Base-by-base conservation (phyloP, 2,329 filamentous ascomycete species). In the Aspergillus brasiliensis region DNA sequence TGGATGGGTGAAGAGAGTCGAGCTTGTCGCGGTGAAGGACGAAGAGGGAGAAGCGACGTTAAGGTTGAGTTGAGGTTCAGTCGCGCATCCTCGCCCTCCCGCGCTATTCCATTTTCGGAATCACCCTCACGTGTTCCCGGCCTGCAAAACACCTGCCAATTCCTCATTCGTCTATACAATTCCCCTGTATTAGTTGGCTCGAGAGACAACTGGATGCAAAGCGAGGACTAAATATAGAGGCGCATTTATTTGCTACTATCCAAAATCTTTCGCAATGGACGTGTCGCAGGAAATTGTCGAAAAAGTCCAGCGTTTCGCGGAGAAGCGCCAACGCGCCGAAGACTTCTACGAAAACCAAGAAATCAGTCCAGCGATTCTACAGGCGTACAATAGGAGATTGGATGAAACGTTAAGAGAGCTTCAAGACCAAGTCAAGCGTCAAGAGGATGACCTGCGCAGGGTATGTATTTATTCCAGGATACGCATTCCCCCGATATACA, bases 351-450 rank as follows among this genome's bases (percentile, higher is more conserved):
- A 62, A 13, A 58, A 68, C 31, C 67, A 75, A 21, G 69, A 67
- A 51, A 62, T 73, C 8, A 71, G 65, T 48, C 56, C 66, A 27
- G 66, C 70, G 17, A 65, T 68, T 51, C 61, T 75, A 31, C 71
- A 74, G 56, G 65, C 66, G 15, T 78, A 78, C 63, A 71, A 73
- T 21, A 68, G 64, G 44, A 72, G 68, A 27, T 78, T 94, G 47
- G 85, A 91, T 59, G 83, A 84, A 56, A 91, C 90, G 2, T 70
- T 93, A 47, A 83, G 82, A 62, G 87, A 89, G 70, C 83, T 94
- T 1, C 86, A 90, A 71, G 75, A 76, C 57, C 80, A 77, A 68
- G 77, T 84, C 46, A 73, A 72, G 56, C 75, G 75, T 62, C 81
- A 83, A 67, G 79, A 82, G 63, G 72, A 75, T 62, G 79, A 80